Evolutionary conservation across 202 grass and related monocot genomes (phyloP).

Genomic region (Schoenoplectus triqueter): DNA sequence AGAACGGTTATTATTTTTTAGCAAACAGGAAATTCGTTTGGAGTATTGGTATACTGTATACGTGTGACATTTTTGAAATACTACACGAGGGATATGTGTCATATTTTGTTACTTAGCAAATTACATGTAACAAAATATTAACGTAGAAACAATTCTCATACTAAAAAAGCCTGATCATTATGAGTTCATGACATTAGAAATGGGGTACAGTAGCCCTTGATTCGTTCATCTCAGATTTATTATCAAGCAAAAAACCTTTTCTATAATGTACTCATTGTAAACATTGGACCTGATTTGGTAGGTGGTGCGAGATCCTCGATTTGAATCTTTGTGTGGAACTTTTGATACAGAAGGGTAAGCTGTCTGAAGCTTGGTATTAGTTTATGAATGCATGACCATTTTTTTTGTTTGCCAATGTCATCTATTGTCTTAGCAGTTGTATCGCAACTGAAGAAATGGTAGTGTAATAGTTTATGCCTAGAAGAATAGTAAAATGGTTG

Average conservation of each 20-base stretch:
- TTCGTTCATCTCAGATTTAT: conserved; percentile 28
- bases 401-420: not conserved
- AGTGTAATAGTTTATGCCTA: not conserved
- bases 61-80: no score
- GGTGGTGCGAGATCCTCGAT: conserved; percentile 79
- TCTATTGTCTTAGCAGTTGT: conserved; percentile 6
- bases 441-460: not conserved
- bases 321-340: conserved; percentile 74
- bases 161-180: not conserved
- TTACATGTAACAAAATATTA: not conserved
- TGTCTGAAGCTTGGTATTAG: not conserved
- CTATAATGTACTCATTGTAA: conserved; percentile 1
- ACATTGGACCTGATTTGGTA: conserved; percentile 34
- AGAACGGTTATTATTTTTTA: not conserved
- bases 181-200: not conserved
- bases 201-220: not conserved
- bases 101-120: not conserved
- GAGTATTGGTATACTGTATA: no score
- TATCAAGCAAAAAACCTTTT: not conserved
- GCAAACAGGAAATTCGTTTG: not conserved
- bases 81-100: no score
- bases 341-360: conserved; percentile 85
- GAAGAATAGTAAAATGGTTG: not conserved
- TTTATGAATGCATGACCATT: not conserved
- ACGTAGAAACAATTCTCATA: no score